These are phyloP conservation scores for Actinomucor elegans DNA, from an alignment of 371 early-diverging fungal genomes.

Conservation along the genomic window DNA sequence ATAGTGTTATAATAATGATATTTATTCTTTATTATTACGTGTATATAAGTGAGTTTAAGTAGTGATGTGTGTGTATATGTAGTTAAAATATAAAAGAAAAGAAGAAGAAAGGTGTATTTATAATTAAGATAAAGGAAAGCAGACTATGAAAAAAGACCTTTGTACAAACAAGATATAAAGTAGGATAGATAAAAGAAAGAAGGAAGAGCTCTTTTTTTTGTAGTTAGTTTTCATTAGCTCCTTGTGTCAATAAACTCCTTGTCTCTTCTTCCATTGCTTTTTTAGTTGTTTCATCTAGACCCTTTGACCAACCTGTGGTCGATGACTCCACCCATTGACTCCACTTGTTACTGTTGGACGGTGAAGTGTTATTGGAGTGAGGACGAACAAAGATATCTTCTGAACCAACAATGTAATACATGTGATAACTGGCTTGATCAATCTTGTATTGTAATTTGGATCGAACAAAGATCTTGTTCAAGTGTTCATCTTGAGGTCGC, in stretches of 20 bases:
- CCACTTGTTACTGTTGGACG: slow-evolving; percentile 1
- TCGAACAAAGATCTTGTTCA: slow-evolving; percentile 61
- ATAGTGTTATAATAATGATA: too few relatives aligned
- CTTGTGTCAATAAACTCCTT: slow-evolving; percentile 15
- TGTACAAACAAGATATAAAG: too few relatives aligned
- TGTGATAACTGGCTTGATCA: slow-evolving; percentile 62
- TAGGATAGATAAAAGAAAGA: too few relatives aligned
- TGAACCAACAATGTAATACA: slow-evolving; percentile 53
- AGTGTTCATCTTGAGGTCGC: slow-evolving; percentile 78
- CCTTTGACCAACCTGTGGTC: slow-evolving; percentile 36
- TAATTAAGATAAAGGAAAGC: too few relatives aligned
- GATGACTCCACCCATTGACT: slow-evolving; percentile 26
- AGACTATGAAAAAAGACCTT: too few relatives aligned
- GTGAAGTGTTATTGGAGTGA: not conserved
- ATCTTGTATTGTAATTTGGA: slow-evolving; percentile 90
- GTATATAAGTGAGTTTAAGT: too few relatives aligned
- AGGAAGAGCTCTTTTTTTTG: too few relatives aligned
- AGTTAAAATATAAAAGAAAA: too few relatives aligned
- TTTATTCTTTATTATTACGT: too few relatives aligned
- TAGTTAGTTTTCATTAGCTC: too few relatives aligned
- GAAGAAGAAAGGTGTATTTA: too few relatives aligned
- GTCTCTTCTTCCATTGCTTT: slow-evolving; percentile 29
- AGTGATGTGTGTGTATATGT: too few relatives aligned
- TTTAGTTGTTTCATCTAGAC: slow-evolving; percentile 21
- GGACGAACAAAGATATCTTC: slow-evolving; percentile 62